Base-by-base conservation (phyloP, 495 filamentous ascomycete species). In the Tuber melanosporum region DNA sequence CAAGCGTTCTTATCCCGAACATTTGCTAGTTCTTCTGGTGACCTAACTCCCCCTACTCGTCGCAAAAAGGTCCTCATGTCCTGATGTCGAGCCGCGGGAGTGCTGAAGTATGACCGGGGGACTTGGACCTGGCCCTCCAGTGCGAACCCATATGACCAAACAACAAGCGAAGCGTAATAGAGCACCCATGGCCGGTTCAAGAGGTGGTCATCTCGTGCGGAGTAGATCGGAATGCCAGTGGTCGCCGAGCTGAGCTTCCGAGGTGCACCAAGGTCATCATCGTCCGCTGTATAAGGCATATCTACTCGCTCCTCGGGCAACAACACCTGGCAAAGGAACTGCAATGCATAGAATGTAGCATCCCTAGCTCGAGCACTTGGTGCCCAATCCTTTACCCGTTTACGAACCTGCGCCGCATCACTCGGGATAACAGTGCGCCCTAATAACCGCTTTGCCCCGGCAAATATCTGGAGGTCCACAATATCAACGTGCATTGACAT, bases 401-500 rank as follows among this genome's bases (percentile, higher is more conserved):
- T 90, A 75, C 93, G 90, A 14, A 93, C 94, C 46, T 90, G 91
- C 72, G 86, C 89, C 71, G 95, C 91, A 85, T 99, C 95, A 75
- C 92, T 89, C 5, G 89, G 86, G 0, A 93, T 93, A 80, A 98
- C 95, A 1, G 91, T 91, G 44, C 95, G 90, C 15, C 96, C 95
- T 47, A 99, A 89, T 15, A 98, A 87, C 36, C 94, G 87, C 75
- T 90, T 90, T 0, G 95, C 93, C 3, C 94, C 91, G 14, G 94
- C 95, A 83, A 96, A 98, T 77, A 98, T 95, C 84, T 98, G 95
- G 82, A 94, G 94, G 83, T 98, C 95, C n/a, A 95, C 92, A 70
- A 98, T 92, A 82, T 98, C 95, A 14, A 98, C 95, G 83, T 98
- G 95, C 88, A 97, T 97, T 5, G 92, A 94, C 94, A 99, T 98